Evolutionary conservation across 306 rosid species (phyloP).

Genomic region (Lablab purpureus): DNA sequence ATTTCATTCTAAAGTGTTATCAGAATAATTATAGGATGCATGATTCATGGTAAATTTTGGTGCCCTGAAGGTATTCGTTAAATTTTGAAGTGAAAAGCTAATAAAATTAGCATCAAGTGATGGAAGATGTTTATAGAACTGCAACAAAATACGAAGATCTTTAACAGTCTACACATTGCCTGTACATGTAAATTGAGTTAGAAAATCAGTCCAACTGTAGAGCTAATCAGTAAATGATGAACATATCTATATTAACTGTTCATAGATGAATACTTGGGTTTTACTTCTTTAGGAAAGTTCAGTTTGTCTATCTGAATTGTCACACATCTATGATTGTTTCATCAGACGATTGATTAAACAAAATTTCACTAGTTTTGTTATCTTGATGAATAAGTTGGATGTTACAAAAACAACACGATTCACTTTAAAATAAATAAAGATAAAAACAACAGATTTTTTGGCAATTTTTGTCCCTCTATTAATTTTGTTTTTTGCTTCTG

Average conservation of each 20-base stretch:
- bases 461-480: slow-evolving; percentile 3
- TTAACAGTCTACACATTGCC: not conserved
- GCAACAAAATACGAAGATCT: not conserved
- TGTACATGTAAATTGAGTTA: not conserved
- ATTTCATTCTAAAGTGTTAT: not conserved
- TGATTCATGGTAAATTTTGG: not conserved
- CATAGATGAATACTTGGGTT: not conserved
- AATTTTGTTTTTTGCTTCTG: not conserved
- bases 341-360: slow-evolving; percentile 25
- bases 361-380: slow-evolving; percentile 31
- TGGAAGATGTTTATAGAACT: not conserved
- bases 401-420: not conserved
- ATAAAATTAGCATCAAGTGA: not conserved
- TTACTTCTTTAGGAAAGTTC: slow-evolving; percentile 6
- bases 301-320: slow-evolving; percentile 21
- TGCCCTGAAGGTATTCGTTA: not conserved
- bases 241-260: not conserved
- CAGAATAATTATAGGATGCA: not conserved
- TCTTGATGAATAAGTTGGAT: slow-evolving; percentile 30
- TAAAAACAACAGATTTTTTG: slow-evolving; percentile 18
- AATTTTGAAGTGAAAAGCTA: not conserved
- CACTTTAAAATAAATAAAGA: slow-evolving; percentile 31
- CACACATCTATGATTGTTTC: slow-evolving; percentile 10
- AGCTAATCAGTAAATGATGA: not conserved
- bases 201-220: not conserved